Base-by-base conservation (phyloP, 306 rosid genomes). In the Oxytropis ochrocephala region DNA sequence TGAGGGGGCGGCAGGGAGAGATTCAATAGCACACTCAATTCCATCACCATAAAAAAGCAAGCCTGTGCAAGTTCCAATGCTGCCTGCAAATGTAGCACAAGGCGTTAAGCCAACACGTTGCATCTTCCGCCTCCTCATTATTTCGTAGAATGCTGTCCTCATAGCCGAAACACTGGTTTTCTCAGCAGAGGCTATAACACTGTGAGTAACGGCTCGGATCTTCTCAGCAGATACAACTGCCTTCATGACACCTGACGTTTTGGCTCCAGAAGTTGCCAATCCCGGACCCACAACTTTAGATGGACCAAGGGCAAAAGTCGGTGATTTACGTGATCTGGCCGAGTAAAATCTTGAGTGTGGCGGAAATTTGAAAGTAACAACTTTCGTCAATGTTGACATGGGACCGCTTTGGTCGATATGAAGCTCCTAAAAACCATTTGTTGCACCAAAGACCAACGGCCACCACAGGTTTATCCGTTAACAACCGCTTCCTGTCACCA, bases 371-470 rank as follows among this genome's bases (percentile, higher is more conserved):
- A 83, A 76, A 13, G 88, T 74, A 59, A 75, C 72, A 61, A 76
- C 75, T 80, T 90, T 90, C 80, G 84, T 17, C 21, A 90, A 6
- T 6, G 88, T 85, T 5, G 94, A 86, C 35, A 92, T 80, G 95
- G 96, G 50, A 80, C 82, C 14, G 58, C 86, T 70, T 91, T 91
- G 39, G 93, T 88, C 67, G 78, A 16, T 89, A 91, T 17, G 97
- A 83, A 74, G 79, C 96, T 56, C 97, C 96, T 43, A 91, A 69
- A 69, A 86, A n/a, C n/a, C 85, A 41, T 85, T 91, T 3, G 96
- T 88, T 32, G 92, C 96, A 43, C 96, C 97, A n/a, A 1, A 96
- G 92, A 67, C 96, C 92, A 6, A 88, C 87, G 61, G 92, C 97
- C 73, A 91, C 84, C 76, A 86, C 47, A 49, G 96, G 89, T 46